Conservation (phyloP, 2,329 filamentous ascomycete genomes). For the Fusarium acutatum region DNA sequence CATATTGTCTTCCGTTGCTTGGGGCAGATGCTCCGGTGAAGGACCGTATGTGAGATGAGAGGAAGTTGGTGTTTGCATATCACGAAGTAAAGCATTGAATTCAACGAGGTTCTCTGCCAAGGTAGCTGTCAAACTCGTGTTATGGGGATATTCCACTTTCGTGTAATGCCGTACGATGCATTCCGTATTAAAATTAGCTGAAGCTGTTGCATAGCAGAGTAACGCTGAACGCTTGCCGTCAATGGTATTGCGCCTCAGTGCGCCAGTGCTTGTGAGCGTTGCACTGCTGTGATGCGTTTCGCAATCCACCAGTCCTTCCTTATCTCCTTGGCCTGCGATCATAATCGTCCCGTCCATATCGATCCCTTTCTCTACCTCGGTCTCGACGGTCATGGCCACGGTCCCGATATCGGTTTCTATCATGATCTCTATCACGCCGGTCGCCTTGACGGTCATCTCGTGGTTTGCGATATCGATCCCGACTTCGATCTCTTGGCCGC, state of each 20-base stretch:
- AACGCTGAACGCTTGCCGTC: slow-evolving; percentile 23
- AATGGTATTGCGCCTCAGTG: slow-evolving; percentile 11
- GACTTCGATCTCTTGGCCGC: slow-evolving; percentile 33
- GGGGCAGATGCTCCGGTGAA: slow-evolving; percentile 17
- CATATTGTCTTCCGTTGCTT: slow-evolving; percentile 14
- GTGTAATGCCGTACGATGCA: slow-evolving; percentile 30
- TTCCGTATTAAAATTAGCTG: slow-evolving; percentile 27
- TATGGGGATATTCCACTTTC: slow-evolving; percentile 23
- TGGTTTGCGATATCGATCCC: slow-evolving; percentile 40
- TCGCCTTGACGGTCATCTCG: slow-evolving; percentile 40
- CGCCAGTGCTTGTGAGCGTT: slow-evolving; percentile 16
- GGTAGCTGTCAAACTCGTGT: slow-evolving; percentile 28
- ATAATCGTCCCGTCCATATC: slow-evolving; percentile 34
- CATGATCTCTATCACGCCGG: slow-evolving; percentile 39
- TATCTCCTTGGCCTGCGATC: slow-evolving; percentile 35
- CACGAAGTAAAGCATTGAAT: slow-evolving; percentile 3
- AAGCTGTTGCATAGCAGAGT: slow-evolving; percentile 4
- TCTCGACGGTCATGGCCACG: slow-evolving; percentile 41
- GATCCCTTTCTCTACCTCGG: slow-evolving; percentile 32
- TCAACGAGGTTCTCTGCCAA: background rate
- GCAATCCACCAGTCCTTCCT: slow-evolving; percentile 15
- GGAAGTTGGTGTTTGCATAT: slow-evolving; percentile 12
- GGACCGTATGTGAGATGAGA: slow-evolving; percentile 19
- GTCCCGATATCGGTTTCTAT: slow-evolving; percentile 43
- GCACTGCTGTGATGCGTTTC: slow-evolving; percentile 25